Base-by-base conservation (phyloP, 441 rosid genomes). In the Dalechampia spathulata region DNA sequence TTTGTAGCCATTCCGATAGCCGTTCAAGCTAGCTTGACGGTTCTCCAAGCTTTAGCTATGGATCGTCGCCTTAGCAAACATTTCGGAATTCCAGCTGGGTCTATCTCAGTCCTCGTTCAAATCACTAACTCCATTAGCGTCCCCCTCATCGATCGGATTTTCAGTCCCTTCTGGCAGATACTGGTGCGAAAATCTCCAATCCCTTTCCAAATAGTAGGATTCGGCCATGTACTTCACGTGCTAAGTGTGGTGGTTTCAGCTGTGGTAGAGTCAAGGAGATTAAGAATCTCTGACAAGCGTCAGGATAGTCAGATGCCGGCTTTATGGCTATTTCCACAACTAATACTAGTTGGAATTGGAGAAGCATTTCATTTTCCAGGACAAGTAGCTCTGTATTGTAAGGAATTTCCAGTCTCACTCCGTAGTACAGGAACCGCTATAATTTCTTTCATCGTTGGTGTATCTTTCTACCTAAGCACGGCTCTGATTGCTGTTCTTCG, bases 341-440 rank as follows among this genome's bases (percentile, higher is more conserved):
- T 85, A 7, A 58, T 71, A 7, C 14, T 83, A 32, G 70, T 71
- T 1, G 94, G 87, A 17, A 64, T 85, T 0, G 83, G 77, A 43
- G 80, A 78, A 52, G 81, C 83, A 25, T 81, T 79, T 30, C 82
- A 78, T 62, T 71, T 65, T 38, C 90, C 87, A 0, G 84, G 83
- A 53, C 80, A 79, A 58, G 78, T 72, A 17, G 56, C 75, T 3
- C 26, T 83, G 13, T 82, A 68, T 50, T 76, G 78, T 53, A 84
- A 77, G 60, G 82, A 86, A 38, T 86, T 83, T 21, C 95, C 85
- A 0, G 62, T 19, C 45, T 69, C 82, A 1, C 40, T 86, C 49
- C 45, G 57, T 8, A 80, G 75, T 50, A 74, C 76, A 0, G 71
- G 84, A 6, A 70, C 90, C 0, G 83, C 82, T n/a, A 76, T 83